Base-by-base conservation (phyloP, 2,329 filamentous ascomycete genomes). In the Didymella sp. region DNA sequence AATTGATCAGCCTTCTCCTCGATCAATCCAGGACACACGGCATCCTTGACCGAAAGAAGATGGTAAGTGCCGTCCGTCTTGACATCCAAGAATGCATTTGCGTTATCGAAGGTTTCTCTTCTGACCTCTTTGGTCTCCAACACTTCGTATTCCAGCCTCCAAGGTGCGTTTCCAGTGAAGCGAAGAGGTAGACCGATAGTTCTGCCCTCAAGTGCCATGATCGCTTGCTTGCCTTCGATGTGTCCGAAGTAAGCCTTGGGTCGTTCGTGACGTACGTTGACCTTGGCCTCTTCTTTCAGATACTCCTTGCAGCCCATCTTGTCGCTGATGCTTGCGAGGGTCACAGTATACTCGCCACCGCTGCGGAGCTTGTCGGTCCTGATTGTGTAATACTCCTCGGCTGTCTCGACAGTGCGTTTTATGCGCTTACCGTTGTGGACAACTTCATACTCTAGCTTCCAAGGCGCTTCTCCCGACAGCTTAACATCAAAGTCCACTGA, bases 401-500 rank as follows among this genome's bases (percentile, higher is more conserved):
- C 81, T 52, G 96, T 90, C 54, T 84, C 81, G 1, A 85, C 81
- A 24, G 86, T 81, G 66, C 89, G 84, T 48, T 90, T 89, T 61
- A 86, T 88, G 50, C 93, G 87, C 77, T 90, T 96, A 52, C 93
- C 93, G 52, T 92, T 90, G 76, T 98, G 91, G 7, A 97, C 85
- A 37, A 97, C 81, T 76, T 98, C 95, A 79, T 96, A 99, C 72
- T 98, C 92, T 35, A 99, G 79, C 21, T 84, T 89, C 82, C 94
- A 98, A 0, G 96, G 95, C 17, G 88, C 84, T 67, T 98, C 92
- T 38, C 96, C 95, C 42, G 87, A 81, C 38, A 98, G 84, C 48
- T 83, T 77, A 35, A 97, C 86, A 53, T 91, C 86, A 25, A 95
- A 86, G 28, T 88, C 85, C 6, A 93, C 86, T 19, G 88, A 83